Conservation (phyloP, 108 stramenopile species). For the Parietichytrium sp. region DNA sequence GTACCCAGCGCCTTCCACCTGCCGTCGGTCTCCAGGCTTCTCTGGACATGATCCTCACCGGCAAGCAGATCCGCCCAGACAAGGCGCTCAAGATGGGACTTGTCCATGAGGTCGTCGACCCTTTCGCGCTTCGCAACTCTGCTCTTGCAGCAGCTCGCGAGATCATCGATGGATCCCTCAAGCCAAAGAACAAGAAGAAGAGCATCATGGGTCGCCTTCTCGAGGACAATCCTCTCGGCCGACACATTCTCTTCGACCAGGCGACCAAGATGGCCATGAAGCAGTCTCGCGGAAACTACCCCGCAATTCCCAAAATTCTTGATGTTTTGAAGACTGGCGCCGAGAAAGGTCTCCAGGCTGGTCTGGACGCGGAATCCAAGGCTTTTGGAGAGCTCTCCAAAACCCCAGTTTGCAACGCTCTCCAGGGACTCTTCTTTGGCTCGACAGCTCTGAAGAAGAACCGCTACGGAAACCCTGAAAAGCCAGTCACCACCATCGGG, state of each 20-base stretch:
- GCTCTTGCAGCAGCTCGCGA: conserved; percentile 79
- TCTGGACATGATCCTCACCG: conserved; percentile 78
- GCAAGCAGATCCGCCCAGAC: conserved; percentile 49
- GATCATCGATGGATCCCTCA: conserved; percentile 78
- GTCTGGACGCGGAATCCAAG: conserved; percentile 85
- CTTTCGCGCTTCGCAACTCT: conserved; percentile 74
- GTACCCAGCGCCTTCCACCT: conserved; percentile 88
- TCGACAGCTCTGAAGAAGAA: conserved; percentile 85
- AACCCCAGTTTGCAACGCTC: conserved; percentile 84
- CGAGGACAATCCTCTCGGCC: conserved; percentile 85
- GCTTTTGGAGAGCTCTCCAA: conserved; percentile 92
- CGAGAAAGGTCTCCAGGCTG: conserved; percentile 42
- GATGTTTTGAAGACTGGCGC: conserved; percentile 70
- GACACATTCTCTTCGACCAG: conserved; percentile 85
- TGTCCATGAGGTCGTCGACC: conserved; percentile 90
- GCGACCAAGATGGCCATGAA: conserved; percentile 83
- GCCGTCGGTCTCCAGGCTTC: conserved; percentile 81
- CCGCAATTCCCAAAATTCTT: conserved; percentile 87
- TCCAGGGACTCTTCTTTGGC: conserved; percentile 95
- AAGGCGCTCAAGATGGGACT: conserved; percentile 97
- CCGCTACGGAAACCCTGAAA: conserved; percentile 69
- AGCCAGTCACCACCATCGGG: conserved; percentile 80
- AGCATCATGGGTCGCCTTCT: conserved; percentile 71
- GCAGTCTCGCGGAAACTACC: conserved; percentile 80
- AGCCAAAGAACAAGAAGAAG: conserved; percentile 79